Evolutionary conservation across 179 eudicot species (phyloP), one percentile per base, ranked within the genome.

Genomic region (Corrigiola litoralis): DNA sequence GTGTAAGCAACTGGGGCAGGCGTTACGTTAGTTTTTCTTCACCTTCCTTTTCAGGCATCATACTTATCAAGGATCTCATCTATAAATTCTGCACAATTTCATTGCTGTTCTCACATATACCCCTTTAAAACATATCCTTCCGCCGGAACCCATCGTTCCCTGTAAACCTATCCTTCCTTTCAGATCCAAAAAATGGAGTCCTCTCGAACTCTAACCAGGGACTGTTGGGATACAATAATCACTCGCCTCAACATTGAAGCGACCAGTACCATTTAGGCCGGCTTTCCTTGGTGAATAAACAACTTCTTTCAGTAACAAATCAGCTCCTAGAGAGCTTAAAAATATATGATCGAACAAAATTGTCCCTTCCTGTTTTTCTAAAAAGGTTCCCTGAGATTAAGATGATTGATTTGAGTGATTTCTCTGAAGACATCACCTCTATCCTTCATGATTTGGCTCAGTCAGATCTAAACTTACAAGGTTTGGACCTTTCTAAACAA

Each of bases 291-390:
- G 68, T 50, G 27, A 64, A 58, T 37, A 64, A 64, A 18, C 68
- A 64, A 36, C 47, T 64, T 50, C 58, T 64, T 50, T 49, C 68
- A 24, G 58, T 49, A 50, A 64, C 68, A 23, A 64, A 64, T 64
- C 68, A 37, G 33, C 14, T 21, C n/a, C 18, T 49, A 16, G 45
- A 50, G 42, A 23, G 34, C 23, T 36, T 64, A 17, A 64, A 49
- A 50, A 9, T 64, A 34, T 64, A 49, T 25, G 58, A 21, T 37
- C 68, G 58, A 23, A 64, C 68, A 49, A 49, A 49, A 23, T 16
- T 0, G 36, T 5, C n/a, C 44, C 68, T 64, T 50, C 47, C 68
- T 23, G 31, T 17, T 23, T 21, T 23, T 64, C 32, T 64, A n/a
- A 20, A 0, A 11, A 64, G 68, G 48, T 64, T 64, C 36, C 57